phyloP scores from a whole-genome alignment of 192 early-diverging fungal species.

The Coemansia umbellata region DNA sequence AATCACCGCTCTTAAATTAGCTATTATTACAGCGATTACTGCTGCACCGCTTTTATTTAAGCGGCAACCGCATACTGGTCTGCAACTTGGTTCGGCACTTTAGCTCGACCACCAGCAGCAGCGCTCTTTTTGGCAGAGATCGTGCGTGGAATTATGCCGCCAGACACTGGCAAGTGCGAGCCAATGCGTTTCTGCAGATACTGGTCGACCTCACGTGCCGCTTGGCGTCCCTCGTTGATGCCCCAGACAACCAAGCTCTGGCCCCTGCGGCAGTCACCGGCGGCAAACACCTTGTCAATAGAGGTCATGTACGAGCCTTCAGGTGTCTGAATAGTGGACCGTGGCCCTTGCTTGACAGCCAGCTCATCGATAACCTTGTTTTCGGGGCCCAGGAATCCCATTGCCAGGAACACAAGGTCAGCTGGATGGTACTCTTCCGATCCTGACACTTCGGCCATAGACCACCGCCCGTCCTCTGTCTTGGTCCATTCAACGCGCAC shows the following conservation, averaged over 20 bases:
- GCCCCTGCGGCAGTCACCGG: slow-evolving; percentile 96
- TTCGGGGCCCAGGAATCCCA: slow-evolving; percentile 96
- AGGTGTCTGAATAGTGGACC: slow-evolving; percentile 78
- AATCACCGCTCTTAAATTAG: no score
- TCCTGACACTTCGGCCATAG: slow-evolving; percentile 84
- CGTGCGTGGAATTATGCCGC: slow-evolving; percentile 75
- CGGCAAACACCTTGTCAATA: slow-evolving; percentile 84
- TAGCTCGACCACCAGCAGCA: not conserved
- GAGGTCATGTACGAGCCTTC: slow-evolving; percentile 76
- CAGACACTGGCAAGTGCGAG: slow-evolving; percentile 81
- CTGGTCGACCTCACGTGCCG: slow-evolving; percentile 88
- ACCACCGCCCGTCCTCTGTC: slow-evolving; percentile 69
- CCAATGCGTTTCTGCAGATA: slow-evolving; percentile 59
- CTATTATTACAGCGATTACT: no score
- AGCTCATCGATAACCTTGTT: slow-evolving; percentile 77
- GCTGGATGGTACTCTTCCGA: slow-evolving; percentile 82
- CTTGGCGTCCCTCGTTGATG: slow-evolving; percentile 96
- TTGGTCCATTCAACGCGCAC: slow-evolving; percentile 96
- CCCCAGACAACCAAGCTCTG: slow-evolving; percentile 97
- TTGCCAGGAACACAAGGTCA: slow-evolving; percentile 89
- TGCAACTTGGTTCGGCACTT: not conserved
- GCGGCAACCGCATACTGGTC: slow-evolving; percentile 2
- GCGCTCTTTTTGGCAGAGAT: not conserved
- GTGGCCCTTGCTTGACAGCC: slow-evolving; percentile 67
- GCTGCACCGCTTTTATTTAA: not conserved